Evolutionary conservation across 164 flowering plant species (phyloP).

Genomic region (Berberis thunbergii): DNA sequence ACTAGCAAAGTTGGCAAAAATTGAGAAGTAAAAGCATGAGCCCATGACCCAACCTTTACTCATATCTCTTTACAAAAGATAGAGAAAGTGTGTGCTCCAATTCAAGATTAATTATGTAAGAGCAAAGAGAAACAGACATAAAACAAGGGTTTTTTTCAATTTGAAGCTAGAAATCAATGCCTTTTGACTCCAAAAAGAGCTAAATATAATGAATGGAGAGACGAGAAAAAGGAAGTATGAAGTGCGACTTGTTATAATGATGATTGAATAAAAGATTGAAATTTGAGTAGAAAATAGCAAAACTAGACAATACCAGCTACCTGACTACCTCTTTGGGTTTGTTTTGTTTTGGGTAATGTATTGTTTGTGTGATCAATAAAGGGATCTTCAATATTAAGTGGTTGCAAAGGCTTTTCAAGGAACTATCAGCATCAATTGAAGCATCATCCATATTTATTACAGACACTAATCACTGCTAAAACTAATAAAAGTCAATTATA

Average conservation of each 20-base stretch:
- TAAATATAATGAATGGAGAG: neutral
- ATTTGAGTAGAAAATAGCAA: neutral
- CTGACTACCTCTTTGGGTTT: neutral
- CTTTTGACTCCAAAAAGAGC: no score
- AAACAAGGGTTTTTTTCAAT: no score
- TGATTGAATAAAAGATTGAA: neutral
- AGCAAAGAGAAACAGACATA: no score
- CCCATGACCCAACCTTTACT: no score
- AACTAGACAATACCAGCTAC: neutral
- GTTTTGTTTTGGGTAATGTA: neutral
- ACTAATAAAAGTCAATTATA: neutral
- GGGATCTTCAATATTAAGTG: neutral
- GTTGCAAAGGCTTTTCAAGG: neutral
- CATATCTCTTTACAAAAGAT: no score
- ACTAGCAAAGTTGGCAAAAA: no score
- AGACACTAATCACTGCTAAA: neutral
- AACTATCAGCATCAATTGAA: neutral
- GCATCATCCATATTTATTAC: neutral
- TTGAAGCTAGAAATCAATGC: no score
- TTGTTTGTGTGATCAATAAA: neutral
- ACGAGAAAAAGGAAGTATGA: neutral
- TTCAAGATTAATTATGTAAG: no score
- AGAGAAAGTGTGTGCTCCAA: no score
- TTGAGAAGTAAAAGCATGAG: no score
- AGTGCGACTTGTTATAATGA: neutral